Evolutionary conservation across 179 eudicot genomes (phyloP).

Genomic region (Corrigiola litoralis): DNA sequence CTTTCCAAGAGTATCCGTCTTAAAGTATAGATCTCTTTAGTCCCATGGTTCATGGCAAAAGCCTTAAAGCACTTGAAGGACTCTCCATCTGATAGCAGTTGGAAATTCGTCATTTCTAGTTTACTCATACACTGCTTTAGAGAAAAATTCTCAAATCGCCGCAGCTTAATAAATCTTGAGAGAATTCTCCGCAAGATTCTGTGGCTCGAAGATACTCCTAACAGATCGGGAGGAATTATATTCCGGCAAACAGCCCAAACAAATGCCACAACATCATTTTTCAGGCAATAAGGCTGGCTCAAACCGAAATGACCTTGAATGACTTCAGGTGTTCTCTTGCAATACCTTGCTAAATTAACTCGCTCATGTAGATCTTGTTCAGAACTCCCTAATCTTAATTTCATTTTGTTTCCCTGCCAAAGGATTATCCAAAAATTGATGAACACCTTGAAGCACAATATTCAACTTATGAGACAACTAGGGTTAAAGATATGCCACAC

Average conservation of each 20-base stretch:
- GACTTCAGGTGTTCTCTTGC: constrained; percentile 18
- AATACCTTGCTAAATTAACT: neutral
- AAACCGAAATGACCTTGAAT: constrained; percentile 33
- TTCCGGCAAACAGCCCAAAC: constrained; percentile 88
- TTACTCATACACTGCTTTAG: constrained; percentile 55
- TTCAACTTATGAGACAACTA: neutral
- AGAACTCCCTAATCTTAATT: neutral
- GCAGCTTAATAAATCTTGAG: constrained; percentile 52
- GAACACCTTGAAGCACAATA: neutral
- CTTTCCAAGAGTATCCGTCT: constrained; percentile 43
- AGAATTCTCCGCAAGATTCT: constrained; percentile 63
- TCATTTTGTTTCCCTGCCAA: constrained; percentile 21
- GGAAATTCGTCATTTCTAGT: constrained; percentile 57
- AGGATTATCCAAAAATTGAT: neutral
- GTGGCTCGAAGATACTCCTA: constrained; percentile 58
- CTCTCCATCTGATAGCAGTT: constrained; percentile 46
- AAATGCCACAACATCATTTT: constrained; percentile 66
- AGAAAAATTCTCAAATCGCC: constrained; percentile 72
- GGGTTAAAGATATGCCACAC: neutral
- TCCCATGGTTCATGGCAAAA: constrained; percentile 1
- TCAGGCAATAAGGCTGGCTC: constrained; percentile 40
- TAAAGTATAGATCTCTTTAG: constrained; percentile 18
- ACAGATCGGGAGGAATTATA: constrained; percentile 58
- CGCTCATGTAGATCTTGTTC: constrained; percentile 10
- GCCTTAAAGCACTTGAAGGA: constrained; percentile 25